Conservation (phyloP, 139 green algal species). For the Closterium sp. region DNA sequence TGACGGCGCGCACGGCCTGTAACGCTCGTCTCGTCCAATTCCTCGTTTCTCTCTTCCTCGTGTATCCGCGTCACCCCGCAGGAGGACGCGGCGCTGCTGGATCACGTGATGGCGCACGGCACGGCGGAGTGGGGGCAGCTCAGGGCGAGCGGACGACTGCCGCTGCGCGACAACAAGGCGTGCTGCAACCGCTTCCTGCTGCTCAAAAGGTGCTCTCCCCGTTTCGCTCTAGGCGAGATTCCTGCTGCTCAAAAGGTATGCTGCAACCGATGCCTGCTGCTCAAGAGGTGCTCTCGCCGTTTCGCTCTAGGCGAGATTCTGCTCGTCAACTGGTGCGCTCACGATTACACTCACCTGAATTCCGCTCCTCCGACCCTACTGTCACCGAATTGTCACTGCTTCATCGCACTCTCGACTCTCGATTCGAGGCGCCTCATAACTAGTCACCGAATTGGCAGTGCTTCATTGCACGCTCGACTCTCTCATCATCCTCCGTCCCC, state of each 20-base stretch:
- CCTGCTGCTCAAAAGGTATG: neutral
- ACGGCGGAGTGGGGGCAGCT: slow-evolving; percentile 4
- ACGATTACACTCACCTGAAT: too few species aligned
- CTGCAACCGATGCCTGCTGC: neutral
- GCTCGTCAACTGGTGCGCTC: too few species aligned
- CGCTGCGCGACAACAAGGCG: slow-evolving; percentile 8
- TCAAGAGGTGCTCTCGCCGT: neutral
- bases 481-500: neutral
- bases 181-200: slow-evolving; percentile 11
- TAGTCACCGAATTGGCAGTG: too few species aligned
- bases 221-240: too few species aligned
- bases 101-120: neutral
- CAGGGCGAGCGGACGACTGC: neutral
- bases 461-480: too few species aligned
- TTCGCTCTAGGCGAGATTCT: too few species aligned
- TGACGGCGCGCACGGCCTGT: too few species aligned
- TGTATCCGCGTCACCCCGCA: neutral
- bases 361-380: too few species aligned
- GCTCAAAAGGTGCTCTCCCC: neutral
- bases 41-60: too few species aligned
- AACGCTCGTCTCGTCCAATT: too few species aligned
- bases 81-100: neutral
- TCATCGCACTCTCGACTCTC: too few species aligned
- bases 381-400: neutral
- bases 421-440: too few species aligned